Conservation (phyloP, 140 eudicot species). For the Anethum foeniculum region DNA sequence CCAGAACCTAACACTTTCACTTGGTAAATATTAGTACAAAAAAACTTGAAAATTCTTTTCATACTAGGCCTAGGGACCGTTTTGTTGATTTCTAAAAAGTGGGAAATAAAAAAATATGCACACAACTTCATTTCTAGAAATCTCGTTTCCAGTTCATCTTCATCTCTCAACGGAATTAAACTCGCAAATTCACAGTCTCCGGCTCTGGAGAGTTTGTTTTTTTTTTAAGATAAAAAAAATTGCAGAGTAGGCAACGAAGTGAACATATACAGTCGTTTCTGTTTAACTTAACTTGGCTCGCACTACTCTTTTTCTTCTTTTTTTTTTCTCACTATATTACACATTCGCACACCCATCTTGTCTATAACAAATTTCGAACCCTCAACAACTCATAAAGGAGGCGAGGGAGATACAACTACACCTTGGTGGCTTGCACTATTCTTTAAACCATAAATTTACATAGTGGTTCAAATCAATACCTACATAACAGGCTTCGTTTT, state of each 20-base stretch:
- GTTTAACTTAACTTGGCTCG: no score
- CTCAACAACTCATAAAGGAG: no score
- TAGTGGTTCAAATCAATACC: background rate
- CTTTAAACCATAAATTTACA: background rate
- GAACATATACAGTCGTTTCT: no score
- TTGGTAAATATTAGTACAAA: background rate
- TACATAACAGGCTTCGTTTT: background rate
- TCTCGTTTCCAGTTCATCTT: background rate
- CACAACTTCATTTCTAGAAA: background rate
- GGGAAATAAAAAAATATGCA: background rate
- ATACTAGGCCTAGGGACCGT: background rate
- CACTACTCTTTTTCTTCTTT: background rate
- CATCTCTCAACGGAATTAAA: no score
- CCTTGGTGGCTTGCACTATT: background rate
- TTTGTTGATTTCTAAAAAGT: background rate
- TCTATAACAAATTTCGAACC: no score
- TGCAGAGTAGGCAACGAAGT: no score
- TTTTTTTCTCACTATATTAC: no score
- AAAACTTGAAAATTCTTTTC: background rate
- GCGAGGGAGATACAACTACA: no score
- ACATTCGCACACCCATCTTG: no score
- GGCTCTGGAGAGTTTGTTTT: no score
- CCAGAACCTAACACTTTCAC: background rate
- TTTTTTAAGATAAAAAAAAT: no score
- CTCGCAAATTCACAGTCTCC: no score